Evolutionary conservation across 352 stramenopile species (phyloP).

Genomic region (Phytophthora sp.): DNA sequence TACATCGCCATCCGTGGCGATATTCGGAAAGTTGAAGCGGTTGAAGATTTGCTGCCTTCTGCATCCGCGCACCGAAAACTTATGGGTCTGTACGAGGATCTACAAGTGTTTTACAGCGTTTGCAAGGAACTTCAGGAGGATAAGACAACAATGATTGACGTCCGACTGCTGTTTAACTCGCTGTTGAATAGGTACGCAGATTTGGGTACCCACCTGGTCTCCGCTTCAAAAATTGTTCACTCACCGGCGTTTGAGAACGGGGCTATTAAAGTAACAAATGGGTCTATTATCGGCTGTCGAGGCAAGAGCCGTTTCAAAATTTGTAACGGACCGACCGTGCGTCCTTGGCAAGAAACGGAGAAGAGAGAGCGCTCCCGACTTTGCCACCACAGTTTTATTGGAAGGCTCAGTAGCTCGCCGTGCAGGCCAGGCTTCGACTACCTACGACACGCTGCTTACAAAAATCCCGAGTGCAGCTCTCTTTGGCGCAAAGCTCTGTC

Average conservation of each 20-base stretch:
- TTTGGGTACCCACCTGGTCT: neutral
- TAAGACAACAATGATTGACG: neutral
- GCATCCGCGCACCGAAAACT: conserved; percentile 4
- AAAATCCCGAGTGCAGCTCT: neutral
- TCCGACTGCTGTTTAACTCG: conserved; percentile 1
- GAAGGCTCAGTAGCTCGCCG: too few species aligned
- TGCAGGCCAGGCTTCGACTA: too few species aligned
- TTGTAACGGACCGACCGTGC: too few species aligned
- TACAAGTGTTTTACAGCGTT: conserved; percentile 13
- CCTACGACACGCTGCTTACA: too few species aligned
- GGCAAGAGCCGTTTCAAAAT: too few species aligned
- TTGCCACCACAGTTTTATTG: too few species aligned
- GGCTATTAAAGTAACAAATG: neutral
- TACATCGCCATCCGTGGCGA: conserved; percentile 20
- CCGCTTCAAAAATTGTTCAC: neutral
- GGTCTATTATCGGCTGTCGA: too few species aligned
- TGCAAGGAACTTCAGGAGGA: neutral
- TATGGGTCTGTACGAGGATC: neutral
- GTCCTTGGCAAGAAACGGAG: too few species aligned
- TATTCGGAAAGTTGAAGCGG: conserved; percentile 5
- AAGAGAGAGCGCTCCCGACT: too few species aligned
- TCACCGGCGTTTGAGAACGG: neutral
- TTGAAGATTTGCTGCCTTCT: conserved; percentile 21
- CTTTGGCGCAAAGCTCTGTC: neutral
- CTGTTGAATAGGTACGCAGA: neutral